A percentile compares a stretch with the other conserved stretches of the same genome.
phyloP scores from a whole-genome alignment of 306 rosid genomes.

The Vigna reflexopilosa region DNA sequence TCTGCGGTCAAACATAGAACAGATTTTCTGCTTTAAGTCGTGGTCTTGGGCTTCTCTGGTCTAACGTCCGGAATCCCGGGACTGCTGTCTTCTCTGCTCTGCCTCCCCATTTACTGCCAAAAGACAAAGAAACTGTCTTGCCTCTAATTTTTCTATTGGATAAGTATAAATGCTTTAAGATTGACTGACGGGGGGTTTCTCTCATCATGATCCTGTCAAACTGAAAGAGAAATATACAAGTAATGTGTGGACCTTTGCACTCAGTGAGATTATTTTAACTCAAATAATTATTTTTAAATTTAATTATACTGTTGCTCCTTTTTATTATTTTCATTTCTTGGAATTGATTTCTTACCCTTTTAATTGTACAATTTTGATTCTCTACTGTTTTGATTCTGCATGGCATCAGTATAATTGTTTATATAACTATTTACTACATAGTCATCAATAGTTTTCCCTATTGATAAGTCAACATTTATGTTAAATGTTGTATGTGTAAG shows the following conservation, averaged over 20 bases:
- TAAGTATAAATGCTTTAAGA: slow-evolving; percentile 36
- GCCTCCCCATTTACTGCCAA: slow-evolving; percentile 55
- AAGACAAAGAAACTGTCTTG: slow-evolving; percentile 48
- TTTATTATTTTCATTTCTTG: background rate
- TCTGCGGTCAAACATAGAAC: slow-evolving; percentile 57
- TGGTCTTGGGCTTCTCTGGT: slow-evolving; percentile 54
- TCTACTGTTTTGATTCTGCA: too few species aligned
- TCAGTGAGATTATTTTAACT: slow-evolving; percentile 1
- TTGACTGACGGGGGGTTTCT: slow-evolving; percentile 18
- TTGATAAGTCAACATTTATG: too few species aligned
- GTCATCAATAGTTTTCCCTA: too few species aligned
- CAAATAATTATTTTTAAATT: background rate
- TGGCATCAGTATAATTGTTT: too few species aligned
- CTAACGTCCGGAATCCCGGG: slow-evolving; percentile 64
- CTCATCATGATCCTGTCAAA: slow-evolving; percentile 34
- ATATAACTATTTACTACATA: too few species aligned
- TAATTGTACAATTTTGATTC: too few species aligned
- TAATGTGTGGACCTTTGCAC: slow-evolving; percentile 14
- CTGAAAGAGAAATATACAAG: slow-evolving; percentile 7
- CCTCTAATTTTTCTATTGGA: slow-evolving; percentile 31
- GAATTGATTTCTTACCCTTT: too few species aligned
- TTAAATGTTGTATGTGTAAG: too few species aligned
- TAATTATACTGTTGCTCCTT: background rate
- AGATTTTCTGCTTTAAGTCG: slow-evolving; percentile 50
- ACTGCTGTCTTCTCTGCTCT: slow-evolving; percentile 56